These are phyloP conservation scores for Saturnispora besseyi DNA, from an alignment of 805 yeast genomes.

Conservation along the genomic window DNA sequence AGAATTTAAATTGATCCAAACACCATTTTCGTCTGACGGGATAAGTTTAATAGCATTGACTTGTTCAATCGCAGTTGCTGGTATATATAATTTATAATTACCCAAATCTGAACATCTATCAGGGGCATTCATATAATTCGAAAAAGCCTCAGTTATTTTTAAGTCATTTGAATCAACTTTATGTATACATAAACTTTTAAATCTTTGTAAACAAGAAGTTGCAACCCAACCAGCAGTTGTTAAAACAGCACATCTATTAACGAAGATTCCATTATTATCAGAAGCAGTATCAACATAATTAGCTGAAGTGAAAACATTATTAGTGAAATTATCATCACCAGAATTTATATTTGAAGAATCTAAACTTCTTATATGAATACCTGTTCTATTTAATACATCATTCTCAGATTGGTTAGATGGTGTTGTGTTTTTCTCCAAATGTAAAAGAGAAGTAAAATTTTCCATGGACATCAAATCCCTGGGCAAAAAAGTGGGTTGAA, in stretches of 20 bases:
- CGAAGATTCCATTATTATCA: slow-evolving; percentile 16
- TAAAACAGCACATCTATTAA: slow-evolving; percentile 34
- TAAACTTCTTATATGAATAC: not conserved
- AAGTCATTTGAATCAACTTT: slow-evolving; percentile 33
- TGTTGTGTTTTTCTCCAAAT: not conserved
- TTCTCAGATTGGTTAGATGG: not conserved
- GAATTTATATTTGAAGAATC: not conserved
- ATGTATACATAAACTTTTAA: slow-evolving; percentile 49
- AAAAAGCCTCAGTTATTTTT: slow-evolving; percentile 28
- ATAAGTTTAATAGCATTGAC: slow-evolving; percentile 18
- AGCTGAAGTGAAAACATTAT: not conserved
- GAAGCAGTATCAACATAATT: slow-evolving; percentile 6
- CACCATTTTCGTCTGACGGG: slow-evolving; percentile 26
- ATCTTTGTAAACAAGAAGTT: slow-evolving; percentile 51
- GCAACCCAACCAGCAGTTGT: slow-evolving; percentile 51
- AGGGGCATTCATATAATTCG: slow-evolving; percentile 38
- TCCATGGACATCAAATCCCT: slow-evolving; percentile 5
- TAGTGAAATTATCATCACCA: not conserved
- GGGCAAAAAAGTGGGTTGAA: slow-evolving; percentile 36
- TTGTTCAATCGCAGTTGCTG: slow-evolving; percentile 43
- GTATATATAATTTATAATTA: slow-evolving; percentile 33
- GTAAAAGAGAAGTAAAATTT: not conserved
- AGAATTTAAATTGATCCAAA: slow-evolving; percentile 82
- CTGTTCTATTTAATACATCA: not conserved
- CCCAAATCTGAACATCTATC: slow-evolving; percentile 26